Percentiles rank a stretch among this genome's conserved stretches.
phyloP scores from a whole-genome alignment of 306 rosid species.

The Urtica urens region DNA sequence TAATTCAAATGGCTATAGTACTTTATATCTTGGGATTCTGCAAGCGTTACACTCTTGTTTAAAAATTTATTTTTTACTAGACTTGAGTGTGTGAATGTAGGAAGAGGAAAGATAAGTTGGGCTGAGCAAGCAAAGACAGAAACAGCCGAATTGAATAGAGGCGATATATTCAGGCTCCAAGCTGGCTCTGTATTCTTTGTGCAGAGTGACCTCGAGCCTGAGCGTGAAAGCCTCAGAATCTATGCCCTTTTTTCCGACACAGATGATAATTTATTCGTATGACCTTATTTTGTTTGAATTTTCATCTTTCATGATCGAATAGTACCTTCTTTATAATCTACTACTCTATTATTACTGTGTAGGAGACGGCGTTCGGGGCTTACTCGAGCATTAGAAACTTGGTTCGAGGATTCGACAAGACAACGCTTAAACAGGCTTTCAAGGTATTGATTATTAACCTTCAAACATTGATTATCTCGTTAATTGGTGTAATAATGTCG shows the following conservation, averaged over 20 bases:
- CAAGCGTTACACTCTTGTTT: too few species aligned
- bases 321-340: neutral
- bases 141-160: constrained; percentile 36
- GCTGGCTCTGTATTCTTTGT: constrained; percentile 62
- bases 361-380: constrained; percentile 60
- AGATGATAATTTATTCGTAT: constrained; percentile 35
- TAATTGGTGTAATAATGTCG: too few species aligned
- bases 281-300: neutral
- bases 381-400: constrained; percentile 57
- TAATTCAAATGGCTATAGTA: too few species aligned
- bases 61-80: too few species aligned
- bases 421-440: constrained; percentile 54
- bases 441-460: too few species aligned
- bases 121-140: constrained; percentile 21
- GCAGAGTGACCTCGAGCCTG: constrained; percentile 45
- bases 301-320: neutral
- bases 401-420: constrained; percentile 54
- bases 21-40: too few species aligned
- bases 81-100: constrained; percentile 31
- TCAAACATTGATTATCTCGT: too few species aligned
- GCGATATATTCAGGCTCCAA: constrained; percentile 45
- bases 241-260: constrained; percentile 51
- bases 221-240: constrained; percentile 51
- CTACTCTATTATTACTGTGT: constrained; percentile 2
- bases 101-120: constrained; percentile 63